Percentiles rank a stretch among this genome's conserved stretches.
Evolutionary conservation across 208 protist species (phyloP).

Genomic region (Herpetomonas muscarum): DNA sequence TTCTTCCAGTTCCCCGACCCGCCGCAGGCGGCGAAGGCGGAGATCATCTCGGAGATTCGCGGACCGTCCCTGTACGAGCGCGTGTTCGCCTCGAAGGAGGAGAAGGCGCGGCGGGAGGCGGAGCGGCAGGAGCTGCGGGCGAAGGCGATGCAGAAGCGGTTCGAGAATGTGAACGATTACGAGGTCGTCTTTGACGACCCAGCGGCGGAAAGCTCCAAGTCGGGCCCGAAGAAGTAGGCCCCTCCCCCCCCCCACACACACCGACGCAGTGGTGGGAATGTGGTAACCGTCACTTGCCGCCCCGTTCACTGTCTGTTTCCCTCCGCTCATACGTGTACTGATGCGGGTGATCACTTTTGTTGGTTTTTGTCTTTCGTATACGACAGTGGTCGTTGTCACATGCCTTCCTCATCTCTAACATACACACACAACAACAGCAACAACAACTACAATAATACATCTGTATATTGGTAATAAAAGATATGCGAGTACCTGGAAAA

Average conservation of each 20-base stretch:
- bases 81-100: conserved; percentile 61
- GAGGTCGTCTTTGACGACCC: conserved; percentile 64
- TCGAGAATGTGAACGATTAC: conserved; percentile 72
- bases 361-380: too few species aligned
- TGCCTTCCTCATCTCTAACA: too few species aligned
- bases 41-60: conserved; percentile 57
- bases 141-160: conserved; percentile 34
- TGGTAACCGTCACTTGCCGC: too few species aligned
- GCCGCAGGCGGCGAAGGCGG: conserved; percentile 56
- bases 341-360: too few species aligned
- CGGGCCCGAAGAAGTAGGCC: background rate
- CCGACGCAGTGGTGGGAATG: too few species aligned
- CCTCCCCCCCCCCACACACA: background rate
- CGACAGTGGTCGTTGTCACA: too few species aligned
- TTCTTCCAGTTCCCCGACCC: conserved; percentile 83
- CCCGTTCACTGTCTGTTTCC: too few species aligned
- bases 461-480: too few species aligned
- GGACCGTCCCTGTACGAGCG: conserved; percentile 73
- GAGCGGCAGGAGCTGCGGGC: conserved; percentile 34
- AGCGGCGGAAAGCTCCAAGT: background rate
- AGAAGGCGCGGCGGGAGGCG: conserved; percentile 40
- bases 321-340: too few species aligned
- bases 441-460: too few species aligned
- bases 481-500: too few species aligned
- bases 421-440: too few species aligned